These are phyloP conservation scores for Globisporangium nodosum DNA, from an alignment of 352 stramenopile species.

Conservation along the genomic window DNA sequence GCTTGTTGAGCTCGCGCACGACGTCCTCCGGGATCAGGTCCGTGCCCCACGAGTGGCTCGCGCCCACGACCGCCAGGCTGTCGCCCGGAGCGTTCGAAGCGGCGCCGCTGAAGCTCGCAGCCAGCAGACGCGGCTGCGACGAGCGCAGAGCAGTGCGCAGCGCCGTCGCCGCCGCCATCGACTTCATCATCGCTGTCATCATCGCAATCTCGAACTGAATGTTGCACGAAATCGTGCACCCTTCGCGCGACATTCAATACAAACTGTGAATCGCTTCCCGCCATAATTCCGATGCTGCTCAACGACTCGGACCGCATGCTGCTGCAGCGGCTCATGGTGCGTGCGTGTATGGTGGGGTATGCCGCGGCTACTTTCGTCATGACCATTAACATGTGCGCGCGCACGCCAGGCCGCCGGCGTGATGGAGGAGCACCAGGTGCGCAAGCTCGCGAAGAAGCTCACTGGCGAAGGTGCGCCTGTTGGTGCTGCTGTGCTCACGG, in stretches of 20 bases:
- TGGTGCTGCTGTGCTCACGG: not conserved
- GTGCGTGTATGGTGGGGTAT: not conserved
- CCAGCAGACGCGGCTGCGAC: conserved; percentile 1
- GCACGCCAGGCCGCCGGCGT: conserved; percentile 41
- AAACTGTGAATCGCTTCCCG: too few relatives aligned
- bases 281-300: conserved; percentile 25
- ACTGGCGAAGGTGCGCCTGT: conserved; percentile 49
- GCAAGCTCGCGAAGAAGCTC: conserved; percentile 41
- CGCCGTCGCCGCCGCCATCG: not conserved
- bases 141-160: not conserved
- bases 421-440: conserved; percentile 63
- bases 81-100: not conserved
- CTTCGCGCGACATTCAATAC: too few relatives aligned
- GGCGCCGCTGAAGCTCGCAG: not conserved
- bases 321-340: conserved; percentile 70
- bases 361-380: too few relatives aligned
- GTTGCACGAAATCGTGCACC: not conserved
- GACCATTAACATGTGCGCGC: not conserved
- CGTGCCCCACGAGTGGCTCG: conserved; percentile 16
- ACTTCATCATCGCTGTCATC: not conserved
- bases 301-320: conserved; percentile 70
- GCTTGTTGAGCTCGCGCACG: conserved; percentile 91
- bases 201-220: not conserved
- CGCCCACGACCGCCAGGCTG: conserved; percentile 7
- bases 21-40: conserved; percentile 89